Evolutionary conservation across 306 rosid genomes (phyloP).

Genomic region (Cucurbita pepo): DNA sequence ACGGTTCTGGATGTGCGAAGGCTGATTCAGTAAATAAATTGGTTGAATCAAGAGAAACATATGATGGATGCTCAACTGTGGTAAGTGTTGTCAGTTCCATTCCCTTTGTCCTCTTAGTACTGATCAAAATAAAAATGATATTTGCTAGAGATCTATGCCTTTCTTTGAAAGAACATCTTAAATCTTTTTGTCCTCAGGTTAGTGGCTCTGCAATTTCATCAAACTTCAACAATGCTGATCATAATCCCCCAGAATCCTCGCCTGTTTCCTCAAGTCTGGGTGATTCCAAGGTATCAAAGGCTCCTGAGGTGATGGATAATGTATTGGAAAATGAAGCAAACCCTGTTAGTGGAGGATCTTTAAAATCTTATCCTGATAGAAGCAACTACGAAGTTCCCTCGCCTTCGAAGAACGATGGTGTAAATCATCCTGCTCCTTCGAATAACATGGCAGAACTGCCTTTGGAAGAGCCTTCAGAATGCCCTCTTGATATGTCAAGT

Average conservation of each 20-base stretch:
- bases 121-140: conserved; percentile 12
- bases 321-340: not conserved
- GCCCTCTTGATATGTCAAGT: not conserved
- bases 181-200: conserved; percentile 15
- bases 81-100: conserved; percentile 14
- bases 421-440: no score
- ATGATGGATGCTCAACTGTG: conserved; percentile 10
- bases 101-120: conserved; percentile 14
- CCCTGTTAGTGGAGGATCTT: conserved; percentile 1
- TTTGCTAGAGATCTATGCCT: conserved; percentile 16
- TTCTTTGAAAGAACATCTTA: conserved; percentile 19
- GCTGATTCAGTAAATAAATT: conserved; percentile 18
- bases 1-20: conserved; percentile 11
- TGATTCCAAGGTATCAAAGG: not conserved
- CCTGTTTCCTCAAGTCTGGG: not conserved
- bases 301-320: not conserved
- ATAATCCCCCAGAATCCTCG: not conserved
- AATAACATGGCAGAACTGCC: not conserved
- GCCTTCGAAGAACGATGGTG: no score
- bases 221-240: conserved; percentile 11
- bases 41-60: conserved; percentile 15
- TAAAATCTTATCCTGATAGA: no score
- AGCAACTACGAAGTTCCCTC: no score
- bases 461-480: conserved; percentile 4
- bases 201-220: conserved; percentile 12